Evolutionary conservation across 2,329 filamentous ascomycete genomes (phyloP), one percentile per base, ranked within the genome.

Genomic region (Pleoardoris graminearum): DNA sequence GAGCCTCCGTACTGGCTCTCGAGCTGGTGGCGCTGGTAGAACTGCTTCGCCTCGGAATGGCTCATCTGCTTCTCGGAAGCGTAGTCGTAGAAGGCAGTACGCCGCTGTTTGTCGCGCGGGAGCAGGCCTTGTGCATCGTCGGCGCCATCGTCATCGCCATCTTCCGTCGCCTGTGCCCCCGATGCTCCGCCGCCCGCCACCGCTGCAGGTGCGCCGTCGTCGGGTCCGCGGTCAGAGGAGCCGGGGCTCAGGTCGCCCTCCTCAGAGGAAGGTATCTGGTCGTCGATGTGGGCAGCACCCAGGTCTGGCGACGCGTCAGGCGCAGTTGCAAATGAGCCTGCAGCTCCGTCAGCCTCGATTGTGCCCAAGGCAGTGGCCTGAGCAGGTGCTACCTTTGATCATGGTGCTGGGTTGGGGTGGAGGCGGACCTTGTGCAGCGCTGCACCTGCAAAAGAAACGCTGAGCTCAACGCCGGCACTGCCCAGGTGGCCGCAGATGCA

Each of bases 31-130:
- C 90, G 83, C 76, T 97, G 93, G 73, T 96, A 99, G 77, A 97
- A 96, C 57, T 97, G 82, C 75, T 96, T 97, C 54, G 93, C 90
- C 71, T 99, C 94, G 22, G 90, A 87, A 73, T 96, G 91, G 67
- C 88, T 95, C 85, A 96, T 89, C 68, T 93, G 90, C 66, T 94
- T 95, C 75, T 99, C 94, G 48, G 90, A 89, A 47, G 93, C 88
- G 67, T 93, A 91, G 74, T 97, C 92, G 76, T 96, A 97, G 70
- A 91, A 95, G 17, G 92, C 90, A 7, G 91, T 96, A 70, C 87
- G 87, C 51, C 80, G 76, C 68, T 84, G 80, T 67, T 77, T 79
- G 63, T 81, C 79, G 62, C 79, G 69, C 36, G 76, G 75, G 36
- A 80, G 72, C 66, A 79, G 39, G 16, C 23, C 49, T 52, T 63